Conservation (phyloP, 148 eudicot genomes). For the Rhododendron mucronatum region DNA sequence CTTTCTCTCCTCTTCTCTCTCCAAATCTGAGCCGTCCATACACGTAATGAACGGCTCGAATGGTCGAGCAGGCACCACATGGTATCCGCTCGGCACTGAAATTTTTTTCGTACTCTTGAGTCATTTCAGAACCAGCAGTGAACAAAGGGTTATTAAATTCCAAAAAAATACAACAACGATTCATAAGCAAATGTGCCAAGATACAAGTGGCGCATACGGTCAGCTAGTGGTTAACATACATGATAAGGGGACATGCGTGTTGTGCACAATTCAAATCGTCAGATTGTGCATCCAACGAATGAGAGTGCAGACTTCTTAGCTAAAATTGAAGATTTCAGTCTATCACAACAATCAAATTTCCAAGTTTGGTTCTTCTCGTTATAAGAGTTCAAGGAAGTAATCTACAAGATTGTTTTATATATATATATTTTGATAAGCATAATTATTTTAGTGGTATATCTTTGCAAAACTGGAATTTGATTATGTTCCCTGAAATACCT, state of each 20-base stretch:
- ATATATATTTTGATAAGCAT: no score
- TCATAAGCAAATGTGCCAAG: slow-evolving; percentile 98
- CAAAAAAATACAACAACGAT: slow-evolving; percentile 75
- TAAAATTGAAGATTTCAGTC: slow-evolving; percentile 85
- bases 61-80: no score
- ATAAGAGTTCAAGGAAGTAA: no score
- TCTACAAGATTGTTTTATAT: no score
- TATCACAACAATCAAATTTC: slow-evolving; percentile 7
- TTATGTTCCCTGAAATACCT: no score
- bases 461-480: no score
- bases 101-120: slow-evolving; percentile 24
- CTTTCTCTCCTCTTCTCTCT: no score
- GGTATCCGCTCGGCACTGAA: no score
- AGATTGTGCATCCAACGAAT: neutral
- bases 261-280: no score
- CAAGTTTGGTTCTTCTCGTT: neutral
- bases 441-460: no score
- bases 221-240: slow-evolving; percentile 67
- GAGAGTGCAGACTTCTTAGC: slow-evolving; percentile 22
- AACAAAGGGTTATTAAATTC: slow-evolving; percentile 52
- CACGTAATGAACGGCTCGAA: no score
- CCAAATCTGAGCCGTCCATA: no score
- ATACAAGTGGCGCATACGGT: slow-evolving; percentile 95
- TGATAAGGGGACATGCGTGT: slow-evolving; percentile 21
- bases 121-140: slow-evolving; percentile 58